Conservation (phyloP, 805 yeast species). For the Yarrowia yakushimensis region DNA sequence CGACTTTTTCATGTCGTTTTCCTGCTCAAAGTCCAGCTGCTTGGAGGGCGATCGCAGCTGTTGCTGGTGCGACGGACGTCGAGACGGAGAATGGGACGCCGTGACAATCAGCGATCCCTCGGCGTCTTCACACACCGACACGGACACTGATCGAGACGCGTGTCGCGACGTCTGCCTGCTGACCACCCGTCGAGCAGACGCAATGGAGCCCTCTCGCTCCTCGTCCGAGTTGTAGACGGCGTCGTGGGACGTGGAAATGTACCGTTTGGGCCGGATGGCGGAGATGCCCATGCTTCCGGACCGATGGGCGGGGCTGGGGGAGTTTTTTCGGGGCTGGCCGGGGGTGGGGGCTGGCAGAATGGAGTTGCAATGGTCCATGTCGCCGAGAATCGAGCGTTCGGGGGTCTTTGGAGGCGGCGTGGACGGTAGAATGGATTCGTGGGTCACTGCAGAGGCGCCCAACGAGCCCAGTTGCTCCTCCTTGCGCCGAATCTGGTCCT, state of each 20-base stretch:
- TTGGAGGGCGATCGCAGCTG: constrained; percentile 14
- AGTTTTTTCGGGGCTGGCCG: constrained; percentile 85
- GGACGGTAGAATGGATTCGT: constrained; percentile 8
- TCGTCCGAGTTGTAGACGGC: constrained; percentile 23
- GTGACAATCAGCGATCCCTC: constrained; percentile 23
- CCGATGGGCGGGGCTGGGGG: constrained; percentile 29
- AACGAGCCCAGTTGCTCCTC: constrained; percentile 16
- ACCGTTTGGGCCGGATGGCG: neutral
- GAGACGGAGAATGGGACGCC: neutral
- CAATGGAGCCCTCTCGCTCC: constrained; percentile 1
- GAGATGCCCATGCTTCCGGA: neutral
- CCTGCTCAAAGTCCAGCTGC: constrained; percentile 17
- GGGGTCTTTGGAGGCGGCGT: constrained; percentile 57
- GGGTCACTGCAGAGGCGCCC: constrained; percentile 26
- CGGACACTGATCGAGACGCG: constrained; percentile 6
- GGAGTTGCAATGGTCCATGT: constrained; percentile 59
- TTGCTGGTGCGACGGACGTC: constrained; percentile 10
- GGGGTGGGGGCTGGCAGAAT: constrained; percentile 93
- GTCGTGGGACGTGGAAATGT: constrained; percentile 29
- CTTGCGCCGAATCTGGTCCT: constrained; percentile 20
- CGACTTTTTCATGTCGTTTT: constrained; percentile 1
- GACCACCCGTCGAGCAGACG: neutral
- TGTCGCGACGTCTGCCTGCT: neutral
- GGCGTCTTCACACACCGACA: constrained; percentile 18
- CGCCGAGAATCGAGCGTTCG: constrained; percentile 67